Evolutionary conservation across 768 basidiomycete species (phyloP), one percentile per base, ranked within the genome.

Genomic region (Hortiboletus flavorubellus): DNA sequence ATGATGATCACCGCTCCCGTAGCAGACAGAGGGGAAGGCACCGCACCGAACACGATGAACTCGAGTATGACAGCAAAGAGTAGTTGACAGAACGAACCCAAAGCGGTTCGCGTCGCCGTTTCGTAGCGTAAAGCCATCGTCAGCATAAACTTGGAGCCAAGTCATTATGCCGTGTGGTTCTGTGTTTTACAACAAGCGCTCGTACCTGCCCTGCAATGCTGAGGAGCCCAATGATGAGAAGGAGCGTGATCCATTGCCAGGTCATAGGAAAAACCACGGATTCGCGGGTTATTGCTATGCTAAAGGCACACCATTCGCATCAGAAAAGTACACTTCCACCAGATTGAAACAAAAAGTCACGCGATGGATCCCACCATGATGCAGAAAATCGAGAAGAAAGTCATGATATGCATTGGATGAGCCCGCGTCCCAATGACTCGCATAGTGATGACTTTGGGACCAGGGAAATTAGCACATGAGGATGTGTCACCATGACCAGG

Each of bases 391-490:
- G 86, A 83, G 67, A 87, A 92, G 51, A 81, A 90, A 0, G 78
- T 71, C 61, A 93, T 76, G 2, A 80, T 75, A 66, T 95, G 92
- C 53, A 92, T 68, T 1, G 91, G 76, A 59, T 89, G 86, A 1
- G 91, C 91, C 5, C 86, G 78, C 54, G 80, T 84, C 0, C 92
- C 91, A 37, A 93, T 89, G 1, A 81, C 80, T 10, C 90, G 81
- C 29, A 86, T 78, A 4, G 74, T 68, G 1, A 77, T 76, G 56
- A 79, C 82, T 83, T 49, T 5, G 11, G 31, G 29, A 11, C 12
- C 37, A 12, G 23, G 12, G 8, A 18, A 15, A 45, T 49, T 21
- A 59, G 44, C 11, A 41, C n/a, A 26, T 9, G 5, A 26, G 11
- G 15, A 33, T 34, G 8, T 21, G 21, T 21, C 21, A 21, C 21